A percentile compares a stretch with the other conserved stretches of the same genome.
Evolutionary conservation across 148 eudicot species (phyloP).

Genomic region (Rhododendron mucronatum): DNA sequence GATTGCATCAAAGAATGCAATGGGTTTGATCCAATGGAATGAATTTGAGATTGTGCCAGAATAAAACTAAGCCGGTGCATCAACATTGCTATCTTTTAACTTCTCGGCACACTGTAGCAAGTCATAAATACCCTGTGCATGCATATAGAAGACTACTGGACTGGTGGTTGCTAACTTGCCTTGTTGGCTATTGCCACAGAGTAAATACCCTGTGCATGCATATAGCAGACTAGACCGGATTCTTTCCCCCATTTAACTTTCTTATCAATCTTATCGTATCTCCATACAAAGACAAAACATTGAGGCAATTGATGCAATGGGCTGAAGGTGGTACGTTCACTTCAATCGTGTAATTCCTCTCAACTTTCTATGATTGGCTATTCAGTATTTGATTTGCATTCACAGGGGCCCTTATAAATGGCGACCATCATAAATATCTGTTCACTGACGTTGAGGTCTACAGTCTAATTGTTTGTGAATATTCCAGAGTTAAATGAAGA

Average conservation of each 20-base stretch:
- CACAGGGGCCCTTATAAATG: not conserved
- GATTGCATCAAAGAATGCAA: not conserved
- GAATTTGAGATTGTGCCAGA: not conserved
- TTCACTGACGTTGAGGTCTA: not conserved
- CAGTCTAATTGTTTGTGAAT: not conserved
- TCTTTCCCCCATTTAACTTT: constrained; percentile 15
- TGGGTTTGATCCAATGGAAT: not conserved
- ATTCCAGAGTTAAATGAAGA: not conserved
- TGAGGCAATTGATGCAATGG: not conserved
- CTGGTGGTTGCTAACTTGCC: not conserved
- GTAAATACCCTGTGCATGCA: not conserved
- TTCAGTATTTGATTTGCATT: not conserved
- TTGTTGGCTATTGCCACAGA: not conserved
- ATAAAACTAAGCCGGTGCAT: not conserved
- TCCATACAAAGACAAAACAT: not conserved
- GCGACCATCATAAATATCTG: not conserved
- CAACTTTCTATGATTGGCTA: not conserved
- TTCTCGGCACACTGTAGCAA: not conserved
- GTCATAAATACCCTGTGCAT: not conserved
- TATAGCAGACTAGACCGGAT: not conserved
- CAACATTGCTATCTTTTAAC: not conserved
- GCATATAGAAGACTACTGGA: not conserved
- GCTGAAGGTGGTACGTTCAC: not conserved
- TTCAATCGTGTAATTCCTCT: constrained; percentile 3
- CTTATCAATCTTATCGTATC: not conserved